These are phyloP conservation scores for Russula olivacea DNA, from an alignment of 768 basidiomycete species.

Conservation along the genomic window DNA sequence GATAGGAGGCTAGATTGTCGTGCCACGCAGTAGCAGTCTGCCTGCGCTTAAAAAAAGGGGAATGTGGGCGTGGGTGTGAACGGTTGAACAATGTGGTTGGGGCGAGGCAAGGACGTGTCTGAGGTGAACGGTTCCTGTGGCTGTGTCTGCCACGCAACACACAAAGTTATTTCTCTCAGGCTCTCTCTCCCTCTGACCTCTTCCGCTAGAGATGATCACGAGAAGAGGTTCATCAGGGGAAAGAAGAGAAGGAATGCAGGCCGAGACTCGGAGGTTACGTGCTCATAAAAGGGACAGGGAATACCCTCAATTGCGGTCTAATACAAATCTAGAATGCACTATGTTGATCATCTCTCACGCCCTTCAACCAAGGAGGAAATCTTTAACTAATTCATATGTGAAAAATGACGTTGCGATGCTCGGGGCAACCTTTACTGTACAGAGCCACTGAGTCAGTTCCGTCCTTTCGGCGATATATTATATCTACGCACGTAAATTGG, in stretches of 20 bases:
- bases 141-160: not conserved
- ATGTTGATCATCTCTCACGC: slow-evolving; percentile 18
- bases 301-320: slow-evolving; percentile 11
- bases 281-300: not conserved
- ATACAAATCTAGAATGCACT: slow-evolving; percentile 18
- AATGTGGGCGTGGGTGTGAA: slow-evolving; percentile 2
- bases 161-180: not conserved
- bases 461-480: too few species aligned
- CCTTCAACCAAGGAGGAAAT: slow-evolving; percentile 39
- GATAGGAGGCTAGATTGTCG: slow-evolving; percentile 24
- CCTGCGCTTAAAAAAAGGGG: slow-evolving; percentile 14
- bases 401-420: slow-evolving; percentile 85
- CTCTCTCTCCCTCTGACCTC: not conserved
- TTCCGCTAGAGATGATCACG: not conserved
- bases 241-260: not conserved
- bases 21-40: slow-evolving; percentile 20
- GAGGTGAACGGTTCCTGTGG: slow-evolving; percentile 4
- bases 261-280: not conserved
- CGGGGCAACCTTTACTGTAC: slow-evolving; percentile 80
- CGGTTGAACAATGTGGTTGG: slow-evolving; percentile 21
- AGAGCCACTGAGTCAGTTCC: slow-evolving; percentile 9
- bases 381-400: slow-evolving; percentile 67
- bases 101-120: slow-evolving; percentile 22
- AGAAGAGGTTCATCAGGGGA: slow-evolving; percentile 3
- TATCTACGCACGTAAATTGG: slow-evolving; percentile 66